Evolutionary conservation across 2,329 filamentous ascomycete species (phyloP).

Genomic region (Cyphellophora attinorum): DNA sequence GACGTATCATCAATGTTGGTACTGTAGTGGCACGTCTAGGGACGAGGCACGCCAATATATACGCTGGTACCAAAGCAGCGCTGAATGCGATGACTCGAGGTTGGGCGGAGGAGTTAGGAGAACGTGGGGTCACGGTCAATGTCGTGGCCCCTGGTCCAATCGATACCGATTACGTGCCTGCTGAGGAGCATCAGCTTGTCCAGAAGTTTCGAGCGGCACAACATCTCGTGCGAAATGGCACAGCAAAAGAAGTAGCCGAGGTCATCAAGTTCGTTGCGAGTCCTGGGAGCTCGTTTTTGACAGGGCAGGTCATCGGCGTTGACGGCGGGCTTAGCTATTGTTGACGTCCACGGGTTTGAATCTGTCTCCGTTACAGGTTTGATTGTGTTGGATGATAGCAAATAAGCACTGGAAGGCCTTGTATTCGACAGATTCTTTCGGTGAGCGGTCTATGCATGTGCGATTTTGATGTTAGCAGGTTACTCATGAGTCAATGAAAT

Average conservation of each 20-base stretch:
- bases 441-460: too few relatives aligned
- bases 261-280: constrained; percentile 35
- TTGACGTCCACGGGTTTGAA: too few relatives aligned
- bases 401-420: too few relatives aligned
- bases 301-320: constrained; percentile 37
- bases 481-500: too few relatives aligned
- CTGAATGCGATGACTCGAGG: constrained; percentile 50
- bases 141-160: constrained; percentile 45
- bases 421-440: too few relatives aligned
- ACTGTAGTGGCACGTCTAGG: constrained; percentile 14
- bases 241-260: constrained; percentile 41
- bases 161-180: constrained; percentile 44
- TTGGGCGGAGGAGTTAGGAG: constrained; percentile 43
- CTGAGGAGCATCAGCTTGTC: constrained; percentile 36
- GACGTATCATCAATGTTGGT: constrained; percentile 36
- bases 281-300: constrained; percentile 31
- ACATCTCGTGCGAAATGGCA: constrained; percentile 38
- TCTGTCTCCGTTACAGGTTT: too few relatives aligned
- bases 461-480: too few relatives aligned
- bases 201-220: constrained; percentile 35
- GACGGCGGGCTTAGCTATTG: constrained; percentile 30
- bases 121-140: constrained; percentile 43
- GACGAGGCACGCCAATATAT: constrained; percentile 26
- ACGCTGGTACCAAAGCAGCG: constrained; percentile 48
- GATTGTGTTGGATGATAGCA: too few relatives aligned